Base-by-base conservation (phyloP, 768 basidiomycete genomes). In the Boletus barrowsii region DNA sequence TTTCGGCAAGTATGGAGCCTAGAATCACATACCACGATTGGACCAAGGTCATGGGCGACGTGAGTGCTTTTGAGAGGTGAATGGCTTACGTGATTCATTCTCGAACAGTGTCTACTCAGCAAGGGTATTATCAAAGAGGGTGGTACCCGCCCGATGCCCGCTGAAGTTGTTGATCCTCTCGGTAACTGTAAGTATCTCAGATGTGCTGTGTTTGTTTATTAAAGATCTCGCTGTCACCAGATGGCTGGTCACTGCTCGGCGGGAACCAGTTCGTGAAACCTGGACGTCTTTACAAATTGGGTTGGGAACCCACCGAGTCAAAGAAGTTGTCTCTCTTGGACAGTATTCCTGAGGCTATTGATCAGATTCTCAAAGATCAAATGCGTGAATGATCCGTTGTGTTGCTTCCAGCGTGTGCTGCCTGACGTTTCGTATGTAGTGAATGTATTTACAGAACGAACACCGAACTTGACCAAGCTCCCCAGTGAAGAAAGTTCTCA, bases 211-310 rank as follows among this genome's bases (percentile, higher is more conserved):
- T 15, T 47, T 24, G 26, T 10, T 57, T 37, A 51, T 36, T 15
- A 29, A 26, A 26, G 10, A 15, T 41, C 32, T 47, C 17, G 24
- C 29, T 53, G 5, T 30, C 13, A 26, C 17, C 33, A 77, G 77
- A 66, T 37, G 75, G 72, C 10, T 78, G 74, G 77, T 73, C 68
- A 10, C 55, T 76, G 14, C 52, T 77, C 14, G 76, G 73, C 3
- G 70, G 74, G 5, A 79, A 73, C 53, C 64, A 65, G 10, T 69
- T 71, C 42, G 71, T 66, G n/a, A 69, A 65, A 29, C 55, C 73
- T 1, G 62, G 71, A 24, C 70, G 72, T 4, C 64, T 77, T 26
- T 67, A 67, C 41, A 71, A 60, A 32, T 60, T 78, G 11, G 75
- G 77, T 35, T 77, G 77, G 76, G 69, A 73, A 32, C 62, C 75